phyloP scores from a whole-genome alignment of 2,329 filamentous ascomycete genomes.

The Coleophoma eucalyptorum region DNA sequence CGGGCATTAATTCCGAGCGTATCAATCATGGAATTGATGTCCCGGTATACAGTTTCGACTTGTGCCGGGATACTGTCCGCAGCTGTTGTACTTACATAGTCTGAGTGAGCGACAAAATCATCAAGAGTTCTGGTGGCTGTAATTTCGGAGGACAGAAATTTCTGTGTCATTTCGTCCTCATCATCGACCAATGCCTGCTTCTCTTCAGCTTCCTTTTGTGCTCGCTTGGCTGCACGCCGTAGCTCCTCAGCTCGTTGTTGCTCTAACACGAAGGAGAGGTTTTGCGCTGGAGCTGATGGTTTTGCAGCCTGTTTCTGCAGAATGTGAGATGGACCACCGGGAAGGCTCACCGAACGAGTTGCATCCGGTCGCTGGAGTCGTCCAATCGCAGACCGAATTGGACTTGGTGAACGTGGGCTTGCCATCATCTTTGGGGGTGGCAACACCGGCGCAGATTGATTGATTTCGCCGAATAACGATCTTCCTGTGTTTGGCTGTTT shows the following conservation, averaged over 20 bases:
- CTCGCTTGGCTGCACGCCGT: conserved; percentile 34
- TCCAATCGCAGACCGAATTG: conserved; percentile 54
- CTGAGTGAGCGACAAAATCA: conserved; percentile 62
- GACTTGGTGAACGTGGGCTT: conserved; percentile 72
- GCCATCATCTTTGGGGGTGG: conserved; percentile 43
- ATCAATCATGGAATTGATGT: conserved; percentile 93
- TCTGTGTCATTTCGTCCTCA: conserved; percentile 66
- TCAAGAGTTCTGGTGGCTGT: conserved; percentile 60
- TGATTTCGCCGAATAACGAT: conserved; percentile 51
- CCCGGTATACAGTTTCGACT: conserved; percentile 67
- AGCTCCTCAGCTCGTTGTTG: conserved; percentile 22
- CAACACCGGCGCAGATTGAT: conserved; percentile 48
- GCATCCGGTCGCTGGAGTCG: conserved; percentile 45
- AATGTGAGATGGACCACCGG: conserved; percentile 53
- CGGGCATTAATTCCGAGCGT: conserved; percentile 84
- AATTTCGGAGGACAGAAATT: conserved; percentile 55
- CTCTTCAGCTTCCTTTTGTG: conserved; percentile 53
- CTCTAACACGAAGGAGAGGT: conserved; percentile 14
- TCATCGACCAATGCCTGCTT: conserved; percentile 58
- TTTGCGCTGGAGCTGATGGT: conserved; percentile 41
- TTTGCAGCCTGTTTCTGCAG: conserved; percentile 45
- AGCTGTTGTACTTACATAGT: conserved; percentile 41
- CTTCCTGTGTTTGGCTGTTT: conserved; percentile 36
- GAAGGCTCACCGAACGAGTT: conserved; percentile 55
- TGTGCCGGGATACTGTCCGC: conserved; percentile 55